Evolutionary conservation across 805 yeast species (phyloP).

Genomic region (Candida michaelii): DNA sequence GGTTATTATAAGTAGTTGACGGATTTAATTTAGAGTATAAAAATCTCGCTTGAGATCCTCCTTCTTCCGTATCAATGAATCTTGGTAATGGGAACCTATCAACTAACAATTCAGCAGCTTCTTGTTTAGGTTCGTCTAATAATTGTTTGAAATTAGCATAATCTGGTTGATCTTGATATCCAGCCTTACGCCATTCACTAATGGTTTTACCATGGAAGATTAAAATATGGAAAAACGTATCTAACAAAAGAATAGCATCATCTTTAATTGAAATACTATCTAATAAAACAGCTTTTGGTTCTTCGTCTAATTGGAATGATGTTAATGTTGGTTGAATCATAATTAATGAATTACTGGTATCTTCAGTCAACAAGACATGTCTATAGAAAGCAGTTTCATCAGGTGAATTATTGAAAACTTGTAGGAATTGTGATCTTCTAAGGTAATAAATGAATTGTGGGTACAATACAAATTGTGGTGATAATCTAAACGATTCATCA

Average conservation of each 20-base stretch:
- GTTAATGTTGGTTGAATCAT: conserved; percentile 69
- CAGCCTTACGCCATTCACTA: conserved; percentile 94
- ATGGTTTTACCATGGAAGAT: conserved; percentile 94
- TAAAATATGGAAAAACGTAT: conserved; percentile 92
- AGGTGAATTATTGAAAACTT: conserved; percentile 68
- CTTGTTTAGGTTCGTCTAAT: conserved; percentile 85
- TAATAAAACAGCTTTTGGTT: conserved; percentile 62
- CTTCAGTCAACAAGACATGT: conserved; percentile 62
- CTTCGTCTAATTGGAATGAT: conserved; percentile 26
- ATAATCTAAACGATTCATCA: conserved; percentile 49
- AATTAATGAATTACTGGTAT: conserved; percentile 55
- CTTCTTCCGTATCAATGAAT: conserved; percentile 71
- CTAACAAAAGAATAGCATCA: conserved; percentile 56
- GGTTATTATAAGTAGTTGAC: conserved; percentile 46
- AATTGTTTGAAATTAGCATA: conserved; percentile 84
- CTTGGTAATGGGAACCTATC: conserved; percentile 97
- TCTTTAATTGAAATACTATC: conserved; percentile 64
- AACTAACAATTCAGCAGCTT: conserved; percentile 86
- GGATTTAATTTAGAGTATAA: conserved; percentile 70
- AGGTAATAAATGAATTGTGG: conserved; percentile 71
- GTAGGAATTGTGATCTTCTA: conserved; percentile 64
- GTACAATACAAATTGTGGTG: conserved; percentile 50
- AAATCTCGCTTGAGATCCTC: conserved; percentile 74
- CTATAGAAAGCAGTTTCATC: conserved; percentile 69
- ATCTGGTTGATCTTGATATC: conserved; percentile 89